A percentile compares a stretch with the other conserved stretches of the same genome.
Evolutionary conservation across 495 filamentous ascomycete species (phyloP).

Genomic region (Aspergillus kassunensis): DNA sequence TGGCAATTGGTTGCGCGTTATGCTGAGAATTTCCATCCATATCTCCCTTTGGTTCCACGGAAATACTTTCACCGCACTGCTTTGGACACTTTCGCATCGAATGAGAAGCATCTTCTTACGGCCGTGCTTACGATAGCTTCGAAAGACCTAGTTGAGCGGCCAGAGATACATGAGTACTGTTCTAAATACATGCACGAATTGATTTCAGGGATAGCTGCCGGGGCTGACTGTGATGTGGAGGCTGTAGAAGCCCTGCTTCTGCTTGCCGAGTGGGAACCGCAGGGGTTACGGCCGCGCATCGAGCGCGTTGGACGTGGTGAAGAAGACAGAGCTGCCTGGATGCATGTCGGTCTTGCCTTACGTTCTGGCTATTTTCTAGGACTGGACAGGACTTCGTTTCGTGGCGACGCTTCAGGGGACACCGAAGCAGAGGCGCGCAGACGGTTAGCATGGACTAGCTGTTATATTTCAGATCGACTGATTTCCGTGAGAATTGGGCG

Average conservation of each 20-base stretch:
- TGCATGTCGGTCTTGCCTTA: constrained; percentile 62
- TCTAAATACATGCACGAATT: constrained; percentile 61
- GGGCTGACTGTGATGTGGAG: constrained; percentile 57
- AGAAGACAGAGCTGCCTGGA: constrained; percentile 65
- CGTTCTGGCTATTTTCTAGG: constrained; percentile 62
- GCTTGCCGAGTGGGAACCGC: constrained; percentile 62
- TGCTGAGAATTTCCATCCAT: constrained; percentile 56
- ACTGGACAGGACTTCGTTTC: constrained; percentile 55
- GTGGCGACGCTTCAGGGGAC: constrained; percentile 41
- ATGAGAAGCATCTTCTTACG: constrained; percentile 58
- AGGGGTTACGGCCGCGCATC: constrained; percentile 47
- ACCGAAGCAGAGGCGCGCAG: constrained; percentile 52
- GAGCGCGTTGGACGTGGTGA: constrained; percentile 58
- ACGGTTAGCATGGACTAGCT: constrained; percentile 58
- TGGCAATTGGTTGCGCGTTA: constrained; percentile 51
- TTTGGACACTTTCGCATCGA: constrained; percentile 45
- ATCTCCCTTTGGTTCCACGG: constrained; percentile 56
- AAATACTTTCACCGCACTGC: constrained; percentile 48
- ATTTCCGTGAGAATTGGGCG: constrained; percentile 61
- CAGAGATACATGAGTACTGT: constrained; percentile 55
- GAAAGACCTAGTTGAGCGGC: constrained; percentile 54
- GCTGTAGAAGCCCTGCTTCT: constrained; percentile 61
- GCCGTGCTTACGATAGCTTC: constrained; percentile 61
- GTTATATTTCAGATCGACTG: constrained; percentile 62
- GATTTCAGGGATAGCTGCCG: constrained; percentile 57